Evolutionary conservation across 2,329 filamentous ascomycete genomes (phyloP).

Genomic region (Exophiala bonariae): DNA sequence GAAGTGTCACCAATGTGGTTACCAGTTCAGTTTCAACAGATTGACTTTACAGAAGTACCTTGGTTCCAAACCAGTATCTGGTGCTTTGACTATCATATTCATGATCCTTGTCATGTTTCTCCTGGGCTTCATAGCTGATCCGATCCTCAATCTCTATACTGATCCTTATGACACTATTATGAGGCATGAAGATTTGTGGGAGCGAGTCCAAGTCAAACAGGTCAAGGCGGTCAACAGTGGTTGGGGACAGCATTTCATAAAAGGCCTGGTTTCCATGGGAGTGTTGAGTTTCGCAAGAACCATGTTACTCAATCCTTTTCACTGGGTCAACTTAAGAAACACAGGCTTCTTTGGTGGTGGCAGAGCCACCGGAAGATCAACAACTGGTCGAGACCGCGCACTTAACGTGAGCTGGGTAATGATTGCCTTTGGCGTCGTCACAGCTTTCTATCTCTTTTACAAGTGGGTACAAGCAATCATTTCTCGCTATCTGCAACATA

Average conservation of each 20-base stretch:
- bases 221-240: slow-evolving; percentile 41
- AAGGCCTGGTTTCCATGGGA: slow-evolving; percentile 87
- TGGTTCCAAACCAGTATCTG: slow-evolving; percentile 65
- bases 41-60: slow-evolving; percentile 45
- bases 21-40: slow-evolving; percentile 28
- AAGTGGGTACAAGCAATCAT: slow-evolving; percentile 27
- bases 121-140: slow-evolving; percentile 89
- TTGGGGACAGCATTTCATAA: slow-evolving; percentile 83
- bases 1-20: slow-evolving; percentile 29
- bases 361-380: slow-evolving; percentile 16
- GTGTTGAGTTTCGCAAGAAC: slow-evolving; percentile 83
- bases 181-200: slow-evolving; percentile 37
- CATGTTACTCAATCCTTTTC: slow-evolving; percentile 69
- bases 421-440: slow-evolving; percentile 70
- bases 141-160: slow-evolving; percentile 83
- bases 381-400: slow-evolving; percentile 72
- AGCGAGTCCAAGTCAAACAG: slow-evolving; percentile 18
- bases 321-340: slow-evolving; percentile 72
- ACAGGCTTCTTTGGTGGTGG: slow-evolving; percentile 52
- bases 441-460: slow-evolving; percentile 28
- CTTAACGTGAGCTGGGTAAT: slow-evolving; percentile 78
- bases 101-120: slow-evolving; percentile 73
- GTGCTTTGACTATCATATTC: slow-evolving; percentile 69
- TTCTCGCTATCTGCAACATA: slow-evolving; percentile 22
- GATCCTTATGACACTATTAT: slow-evolving; percentile 68